Evolutionary conservation across 305 asterid genomes (phyloP), one percentile per base, ranked within the genome.

Genomic region (Nicotiana rustica): DNA sequence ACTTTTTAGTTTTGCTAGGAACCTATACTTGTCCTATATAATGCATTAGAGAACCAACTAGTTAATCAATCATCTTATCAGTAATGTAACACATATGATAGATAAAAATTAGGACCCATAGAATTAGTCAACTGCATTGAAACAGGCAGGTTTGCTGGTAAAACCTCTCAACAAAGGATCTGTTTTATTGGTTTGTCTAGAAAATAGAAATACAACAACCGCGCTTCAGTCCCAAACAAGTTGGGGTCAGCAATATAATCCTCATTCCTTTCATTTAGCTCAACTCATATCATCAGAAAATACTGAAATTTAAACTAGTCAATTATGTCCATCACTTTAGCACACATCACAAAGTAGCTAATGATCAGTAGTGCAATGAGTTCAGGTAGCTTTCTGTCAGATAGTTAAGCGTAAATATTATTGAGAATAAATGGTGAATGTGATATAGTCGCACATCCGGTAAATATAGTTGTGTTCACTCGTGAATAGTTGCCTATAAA

Each of bases 21-120:
- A 71, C 79, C 38, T 71, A 71, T 33, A 71, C 21, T 71, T 71
- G 62, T 71, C 59, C 49, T 70, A 36, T 73, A 18, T 73, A 4
- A 25, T 47, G 49, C 41, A 21, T 71, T 41, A 49, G 21, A 47
- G 62, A 19, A 73, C 13, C 62, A 19, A 21, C 79, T 49, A 49
- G 44, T 73, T 49, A 73, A 73, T 49, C 64, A 25, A 1, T 2
- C 62, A 25, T 49, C 5, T 73, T 49, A 47, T 49, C 79, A 73
- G 29, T 73, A 14, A 71, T 41, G 52, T 69, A 41, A 41, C 33
- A 36, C 10, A 12, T 10, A 69, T 69, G 31, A 19, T 71, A 12
- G 60, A 71, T 10, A 5, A 70, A 38, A 71, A 71, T 52, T 12
- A 18, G 6, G 35, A 69, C 10, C 12, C 29, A 41, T 5, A 44